Conservation (phyloP, 495 filamentous ascomycete genomes). For the Monascus purpureus region DNA sequence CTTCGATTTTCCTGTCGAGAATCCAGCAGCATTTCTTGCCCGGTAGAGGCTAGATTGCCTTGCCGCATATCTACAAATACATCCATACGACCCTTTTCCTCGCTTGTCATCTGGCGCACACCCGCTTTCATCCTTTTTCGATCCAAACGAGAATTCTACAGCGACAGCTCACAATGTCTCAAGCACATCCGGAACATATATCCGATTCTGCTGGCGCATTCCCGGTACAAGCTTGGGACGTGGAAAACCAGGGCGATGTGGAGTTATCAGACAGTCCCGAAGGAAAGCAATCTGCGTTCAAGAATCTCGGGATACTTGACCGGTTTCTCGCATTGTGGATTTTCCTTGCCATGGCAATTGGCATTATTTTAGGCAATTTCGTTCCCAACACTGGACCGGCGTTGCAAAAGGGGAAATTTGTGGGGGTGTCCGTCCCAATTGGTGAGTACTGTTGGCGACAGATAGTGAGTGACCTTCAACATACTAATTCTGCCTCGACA, state of each 20-base stretch:
- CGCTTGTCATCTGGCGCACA: too few relatives aligned
- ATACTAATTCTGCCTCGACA: constrained; percentile 12
- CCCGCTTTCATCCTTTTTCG: too few relatives aligned
- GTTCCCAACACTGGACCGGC: constrained; percentile 45
- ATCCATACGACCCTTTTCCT: too few relatives aligned
- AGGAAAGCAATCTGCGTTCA: constrained; percentile 23
- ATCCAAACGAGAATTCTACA: too few relatives aligned
- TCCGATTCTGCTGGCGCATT: not conserved
- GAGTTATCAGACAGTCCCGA: not conserved
- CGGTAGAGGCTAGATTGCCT: too few relatives aligned
- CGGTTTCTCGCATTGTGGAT: constrained; percentile 76
- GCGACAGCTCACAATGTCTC: too few relatives aligned
- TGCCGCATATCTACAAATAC: too few relatives aligned
- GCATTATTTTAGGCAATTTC: constrained; percentile 70
- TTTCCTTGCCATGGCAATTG: constrained; percentile 68
- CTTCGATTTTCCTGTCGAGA: not conserved
- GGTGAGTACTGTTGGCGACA: constrained; percentile 29
- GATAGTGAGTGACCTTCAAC: constrained; percentile 1
- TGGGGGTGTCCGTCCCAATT: constrained; percentile 64
- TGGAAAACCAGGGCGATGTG: constrained; percentile 2
- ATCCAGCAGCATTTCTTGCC: not conserved
- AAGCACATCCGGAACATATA: too few relatives aligned
- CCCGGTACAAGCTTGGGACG: not conserved
- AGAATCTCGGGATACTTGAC: constrained; percentile 53
- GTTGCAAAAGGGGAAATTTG: constrained; percentile 58